A percentile compares a stretch with the other conserved stretches of the same genome.
phyloP scores from a whole-genome alignment of 2,329 filamentous ascomycete genomes.

The Lachnellula occidentalis region DNA sequence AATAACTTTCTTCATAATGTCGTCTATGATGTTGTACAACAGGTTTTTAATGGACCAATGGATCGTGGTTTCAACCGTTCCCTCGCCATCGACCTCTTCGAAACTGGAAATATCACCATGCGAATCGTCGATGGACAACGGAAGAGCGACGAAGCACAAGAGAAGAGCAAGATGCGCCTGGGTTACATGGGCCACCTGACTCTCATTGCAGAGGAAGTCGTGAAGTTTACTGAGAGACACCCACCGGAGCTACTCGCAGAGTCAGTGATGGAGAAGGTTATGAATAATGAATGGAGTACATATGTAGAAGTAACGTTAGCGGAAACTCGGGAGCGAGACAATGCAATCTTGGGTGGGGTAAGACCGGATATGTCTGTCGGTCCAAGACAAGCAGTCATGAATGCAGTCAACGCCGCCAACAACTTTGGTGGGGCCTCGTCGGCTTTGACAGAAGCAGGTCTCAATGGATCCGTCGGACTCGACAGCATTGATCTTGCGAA shows the following conservation, averaged over 20 bases:
- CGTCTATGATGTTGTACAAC: slow-evolving; percentile 97
- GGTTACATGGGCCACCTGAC: slow-evolving; percentile 99
- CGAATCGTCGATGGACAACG: slow-evolving; percentile 88
- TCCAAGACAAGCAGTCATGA: slow-evolving; percentile 60
- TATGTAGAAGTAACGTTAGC: slow-evolving; percentile 92
- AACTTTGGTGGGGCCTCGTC: slow-evolving; percentile 52
- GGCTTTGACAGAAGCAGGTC: slow-evolving; percentile 72
- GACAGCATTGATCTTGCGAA: slow-evolving; percentile 62
- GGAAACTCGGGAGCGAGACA: slow-evolving; percentile 91
- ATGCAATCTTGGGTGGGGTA: slow-evolving; percentile 94
- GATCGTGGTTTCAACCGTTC: slow-evolving; percentile 89
- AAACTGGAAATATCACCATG: slow-evolving; percentile 81
- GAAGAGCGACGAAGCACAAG: slow-evolving; percentile 79
- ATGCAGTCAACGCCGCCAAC: slow-evolving; percentile 50
- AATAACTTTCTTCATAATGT: slow-evolving; percentile 99
- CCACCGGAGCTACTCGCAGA: slow-evolving; percentile 82
- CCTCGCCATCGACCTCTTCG: slow-evolving; percentile 87
- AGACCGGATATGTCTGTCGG: slow-evolving; percentile 84
- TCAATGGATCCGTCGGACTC: slow-evolving; percentile 53
- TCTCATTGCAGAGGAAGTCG: slow-evolving; percentile 93
- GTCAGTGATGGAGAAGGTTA: slow-evolving; percentile 78
- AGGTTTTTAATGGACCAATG: slow-evolving; percentile 98
- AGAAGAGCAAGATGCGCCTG: slow-evolving; percentile 78
- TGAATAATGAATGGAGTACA: slow-evolving; percentile 84
- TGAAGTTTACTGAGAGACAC: slow-evolving; percentile 95